These are phyloP conservation scores for Pseudonitzschia multistriata DNA, from an alignment of 108 stramenopile genomes.

Conservation along the genomic window DNA sequence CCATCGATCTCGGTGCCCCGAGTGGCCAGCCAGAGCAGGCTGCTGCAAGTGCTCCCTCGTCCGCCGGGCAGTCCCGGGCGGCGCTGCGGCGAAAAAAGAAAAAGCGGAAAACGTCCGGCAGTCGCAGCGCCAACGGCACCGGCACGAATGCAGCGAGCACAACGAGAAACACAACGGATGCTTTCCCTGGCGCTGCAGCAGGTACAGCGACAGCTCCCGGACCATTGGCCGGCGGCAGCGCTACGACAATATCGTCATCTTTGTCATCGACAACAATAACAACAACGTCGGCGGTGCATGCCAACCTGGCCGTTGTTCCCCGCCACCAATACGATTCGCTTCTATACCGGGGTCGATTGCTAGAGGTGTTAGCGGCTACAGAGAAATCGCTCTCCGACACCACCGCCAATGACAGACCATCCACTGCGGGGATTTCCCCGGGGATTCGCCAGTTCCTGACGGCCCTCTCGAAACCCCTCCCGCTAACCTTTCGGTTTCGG, in stretches of 20 bases:
- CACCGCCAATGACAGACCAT: not conserved
- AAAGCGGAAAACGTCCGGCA: conserved; percentile 31
- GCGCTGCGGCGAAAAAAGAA: conserved; percentile 55
- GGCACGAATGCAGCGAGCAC: too few species aligned
- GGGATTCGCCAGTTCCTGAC: conserved; percentile 5
- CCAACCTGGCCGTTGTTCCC: too few species aligned
- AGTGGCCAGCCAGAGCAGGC: not conserved
- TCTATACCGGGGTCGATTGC: not conserved
- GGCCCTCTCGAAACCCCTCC: conserved; percentile 29
- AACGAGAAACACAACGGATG: too few species aligned
- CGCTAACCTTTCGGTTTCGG: conserved; percentile 43
- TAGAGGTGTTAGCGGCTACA: not conserved
- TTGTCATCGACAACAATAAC: too few species aligned
- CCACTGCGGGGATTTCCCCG: not conserved
- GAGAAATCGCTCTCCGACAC: not conserved
- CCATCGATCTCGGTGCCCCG: not conserved
- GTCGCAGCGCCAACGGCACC: too few species aligned
- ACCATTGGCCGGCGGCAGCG: too few species aligned
- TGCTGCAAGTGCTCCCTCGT: not conserved
- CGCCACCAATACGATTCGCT: not conserved
- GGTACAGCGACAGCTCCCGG: too few species aligned
- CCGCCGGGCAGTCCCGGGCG: conserved; percentile 58
- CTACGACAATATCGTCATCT: too few species aligned
- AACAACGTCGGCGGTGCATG: too few species aligned
- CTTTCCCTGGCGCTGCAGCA: too few species aligned